Conservation (phyloP, 768 basidiomycete species). For the Cubamyces sp. region DNA sequence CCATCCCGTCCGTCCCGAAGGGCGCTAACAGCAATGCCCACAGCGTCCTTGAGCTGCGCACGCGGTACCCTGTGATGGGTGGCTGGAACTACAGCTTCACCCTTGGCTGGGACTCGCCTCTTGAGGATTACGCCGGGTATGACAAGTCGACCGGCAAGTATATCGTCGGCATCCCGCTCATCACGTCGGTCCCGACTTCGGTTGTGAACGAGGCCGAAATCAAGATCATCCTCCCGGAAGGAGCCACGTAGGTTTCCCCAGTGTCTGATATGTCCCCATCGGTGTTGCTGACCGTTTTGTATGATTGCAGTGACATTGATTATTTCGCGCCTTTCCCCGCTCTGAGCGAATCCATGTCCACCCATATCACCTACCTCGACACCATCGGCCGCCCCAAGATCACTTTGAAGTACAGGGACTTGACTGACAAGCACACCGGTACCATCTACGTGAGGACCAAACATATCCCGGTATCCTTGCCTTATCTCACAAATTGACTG, state of each 20-base stretch:
- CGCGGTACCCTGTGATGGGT: slow-evolving; percentile 91
- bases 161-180: slow-evolving; percentile 80
- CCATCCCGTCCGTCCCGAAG: slow-evolving; percentile 64
- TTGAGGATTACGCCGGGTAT: slow-evolving; percentile 71
- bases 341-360: slow-evolving; percentile 59
- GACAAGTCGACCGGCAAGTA: slow-evolving; percentile 67
- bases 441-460: slow-evolving; percentile 72
- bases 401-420: slow-evolving; percentile 68
- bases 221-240: slow-evolving; percentile 87
- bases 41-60: slow-evolving; percentile 80
- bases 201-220: slow-evolving; percentile 82
- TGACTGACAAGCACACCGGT: slow-evolving; percentile 80
- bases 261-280: too few relatives aligned
- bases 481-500: neutral
- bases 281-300: neutral
- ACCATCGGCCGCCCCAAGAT: slow-evolving; percentile 85
- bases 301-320: slow-evolving; percentile 66
- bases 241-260: slow-evolving; percentile 74
- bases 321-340: slow-evolving; percentile 81
- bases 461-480: neutral
- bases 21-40: slow-evolving; percentile 53
- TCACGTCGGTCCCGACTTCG: slow-evolving; percentile 79
- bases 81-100: slow-evolving; percentile 98
- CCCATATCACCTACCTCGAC: slow-evolving; percentile 88
- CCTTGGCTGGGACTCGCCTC: slow-evolving; percentile 90